Evolutionary conservation across 1,139 yeast genomes (phyloP).

Genomic region (Pichiaceae sp.): DNA sequence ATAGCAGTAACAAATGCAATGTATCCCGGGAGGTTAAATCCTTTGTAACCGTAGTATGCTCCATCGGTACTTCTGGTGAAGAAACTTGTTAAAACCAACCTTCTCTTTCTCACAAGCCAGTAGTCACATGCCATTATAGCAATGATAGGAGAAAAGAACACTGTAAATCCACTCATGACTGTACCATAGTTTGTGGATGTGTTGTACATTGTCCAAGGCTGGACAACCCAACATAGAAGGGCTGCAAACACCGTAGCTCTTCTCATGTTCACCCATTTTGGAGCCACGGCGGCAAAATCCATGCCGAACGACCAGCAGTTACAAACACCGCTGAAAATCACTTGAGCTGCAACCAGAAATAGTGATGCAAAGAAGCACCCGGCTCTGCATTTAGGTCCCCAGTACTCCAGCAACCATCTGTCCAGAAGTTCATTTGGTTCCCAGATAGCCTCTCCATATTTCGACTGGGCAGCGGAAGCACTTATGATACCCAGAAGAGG

Average conservation of each 20-base stretch:
- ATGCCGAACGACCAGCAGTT: constrained; percentile 29
- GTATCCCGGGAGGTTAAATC: constrained; percentile 27
- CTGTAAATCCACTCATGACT: constrained; percentile 27
- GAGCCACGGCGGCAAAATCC: constrained; percentile 32
- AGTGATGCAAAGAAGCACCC: constrained; percentile 29
- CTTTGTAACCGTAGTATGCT: constrained; percentile 25
- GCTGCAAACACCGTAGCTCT: constrained; percentile 28
- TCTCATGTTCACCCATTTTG: constrained; percentile 29
- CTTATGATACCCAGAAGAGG: constrained; percentile 29
- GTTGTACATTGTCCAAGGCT: constrained; percentile 29
- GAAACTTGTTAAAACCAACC: constrained; percentile 27
- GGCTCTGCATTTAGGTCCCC: constrained; percentile 24
- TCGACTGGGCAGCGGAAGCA: constrained; percentile 23
- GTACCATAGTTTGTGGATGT: constrained; percentile 25
- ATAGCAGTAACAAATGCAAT: constrained; percentile 23
- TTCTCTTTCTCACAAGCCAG: constrained; percentile 18
- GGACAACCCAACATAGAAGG: constrained; percentile 25
- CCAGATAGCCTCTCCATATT: constrained; percentile 29
- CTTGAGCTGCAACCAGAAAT: constrained; percentile 27
- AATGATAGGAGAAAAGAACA: constrained; percentile 24
- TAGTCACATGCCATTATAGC: constrained; percentile 23
- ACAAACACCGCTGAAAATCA: constrained; percentile 29
- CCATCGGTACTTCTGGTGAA: constrained; percentile 10
- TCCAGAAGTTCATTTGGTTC: constrained; percentile 26
- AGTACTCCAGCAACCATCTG: constrained; percentile 24